Evolutionary conservation across 805 yeast genomes (phyloP).

Genomic region (Lachancea lanzarotensis): DNA sequence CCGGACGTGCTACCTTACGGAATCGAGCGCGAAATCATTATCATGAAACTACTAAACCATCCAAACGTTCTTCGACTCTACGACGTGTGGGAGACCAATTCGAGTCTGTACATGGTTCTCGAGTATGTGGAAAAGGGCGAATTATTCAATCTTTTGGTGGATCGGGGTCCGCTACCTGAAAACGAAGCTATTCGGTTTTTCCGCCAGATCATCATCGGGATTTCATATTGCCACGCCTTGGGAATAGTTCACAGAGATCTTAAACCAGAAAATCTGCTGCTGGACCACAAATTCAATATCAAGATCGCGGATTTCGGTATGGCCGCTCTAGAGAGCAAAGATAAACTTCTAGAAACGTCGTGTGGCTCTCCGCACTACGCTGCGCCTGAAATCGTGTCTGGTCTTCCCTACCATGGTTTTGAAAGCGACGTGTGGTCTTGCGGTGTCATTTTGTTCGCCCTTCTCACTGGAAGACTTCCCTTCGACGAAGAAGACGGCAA

Average conservation of each 20-base stretch:
- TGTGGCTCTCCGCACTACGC: constrained; percentile 99
- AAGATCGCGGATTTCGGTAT: constrained; percentile 98
- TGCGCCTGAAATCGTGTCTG: constrained; percentile 95
- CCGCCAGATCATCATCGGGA: constrained; percentile 77
- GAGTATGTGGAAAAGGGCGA: constrained; percentile 99
- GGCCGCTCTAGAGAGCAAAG: constrained; percentile 91
- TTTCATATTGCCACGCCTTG: constrained; percentile 76
- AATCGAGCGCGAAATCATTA: constrained; percentile 79
- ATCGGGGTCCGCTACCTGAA: constrained; percentile 82
- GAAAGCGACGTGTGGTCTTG: constrained; percentile 98
- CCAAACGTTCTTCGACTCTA: constrained; percentile 72
- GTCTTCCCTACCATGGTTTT: constrained; percentile 90
- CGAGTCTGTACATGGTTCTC: constrained; percentile 74
- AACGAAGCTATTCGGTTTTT: constrained; percentile 86
- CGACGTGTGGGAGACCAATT: constrained; percentile 84
- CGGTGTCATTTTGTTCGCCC: constrained; percentile 90
- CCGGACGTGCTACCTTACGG: constrained; percentile 67
- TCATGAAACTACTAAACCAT: constrained; percentile 74
- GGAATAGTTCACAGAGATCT: constrained; percentile 86
- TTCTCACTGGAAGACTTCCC: constrained; percentile 90
- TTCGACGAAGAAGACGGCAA: constrained; percentile 84
- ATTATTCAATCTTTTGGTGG: constrained; percentile 83
- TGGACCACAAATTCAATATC: constrained; percentile 80
- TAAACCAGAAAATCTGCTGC: constrained; percentile 70
- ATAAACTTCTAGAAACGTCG: constrained; percentile 79